A percentile compares a stretch with the other conserved stretches of the same genome.
These are phyloP conservation scores for Lizonia empirigonia DNA, from an alignment of 2,329 filamentous ascomycete genomes.

Conservation along the genomic window DNA sequence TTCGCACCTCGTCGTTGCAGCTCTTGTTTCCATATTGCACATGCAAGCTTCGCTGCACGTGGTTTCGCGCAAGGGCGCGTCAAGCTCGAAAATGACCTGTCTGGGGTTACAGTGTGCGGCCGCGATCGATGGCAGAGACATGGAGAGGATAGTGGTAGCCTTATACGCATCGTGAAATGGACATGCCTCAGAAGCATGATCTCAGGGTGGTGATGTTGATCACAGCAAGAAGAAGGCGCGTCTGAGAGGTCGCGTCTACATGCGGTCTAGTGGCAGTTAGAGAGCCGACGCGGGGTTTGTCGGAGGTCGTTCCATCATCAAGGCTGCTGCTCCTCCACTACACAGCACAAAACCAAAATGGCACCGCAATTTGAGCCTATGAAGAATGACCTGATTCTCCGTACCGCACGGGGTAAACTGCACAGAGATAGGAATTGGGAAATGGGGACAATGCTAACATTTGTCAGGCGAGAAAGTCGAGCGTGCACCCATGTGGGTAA, in stretches of 20 bases:
- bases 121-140: background rate
- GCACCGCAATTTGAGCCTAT: slow-evolving; percentile 76
- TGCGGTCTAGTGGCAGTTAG: slow-evolving; percentile 21
- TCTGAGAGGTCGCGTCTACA: slow-evolving; percentile 24
- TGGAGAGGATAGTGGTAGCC: background rate
- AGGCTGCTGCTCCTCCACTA: slow-evolving; percentile 12
- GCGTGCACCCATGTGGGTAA: slow-evolving; percentile 96
- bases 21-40: slow-evolving; percentile 21
- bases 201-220: background rate
- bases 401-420: slow-evolving; percentile 79
- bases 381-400: slow-evolving; percentile 89
- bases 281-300: slow-evolving; percentile 31
- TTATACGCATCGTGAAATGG: slow-evolving; percentile 14
- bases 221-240: slow-evolving; percentile 1
- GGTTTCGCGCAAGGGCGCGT: slow-evolving; percentile 38
- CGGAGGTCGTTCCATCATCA: slow-evolving; percentile 21
- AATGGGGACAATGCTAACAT: slow-evolving; percentile 23
- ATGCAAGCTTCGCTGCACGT: slow-evolving; percentile 27
- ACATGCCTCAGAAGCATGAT: slow-evolving; percentile 29
- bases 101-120: background rate
- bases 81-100: slow-evolving; percentile 15
- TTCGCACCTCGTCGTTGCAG: slow-evolving; percentile 49
- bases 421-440: background rate
- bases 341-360: slow-evolving; percentile 58
- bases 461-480: slow-evolving; percentile 81